A percentile compares a stretch with the other conserved stretches of the same genome.
Evolutionary conservation across 1,139 yeast genomes (phyloP).

Genomic region (Yarrowia galli): DNA sequence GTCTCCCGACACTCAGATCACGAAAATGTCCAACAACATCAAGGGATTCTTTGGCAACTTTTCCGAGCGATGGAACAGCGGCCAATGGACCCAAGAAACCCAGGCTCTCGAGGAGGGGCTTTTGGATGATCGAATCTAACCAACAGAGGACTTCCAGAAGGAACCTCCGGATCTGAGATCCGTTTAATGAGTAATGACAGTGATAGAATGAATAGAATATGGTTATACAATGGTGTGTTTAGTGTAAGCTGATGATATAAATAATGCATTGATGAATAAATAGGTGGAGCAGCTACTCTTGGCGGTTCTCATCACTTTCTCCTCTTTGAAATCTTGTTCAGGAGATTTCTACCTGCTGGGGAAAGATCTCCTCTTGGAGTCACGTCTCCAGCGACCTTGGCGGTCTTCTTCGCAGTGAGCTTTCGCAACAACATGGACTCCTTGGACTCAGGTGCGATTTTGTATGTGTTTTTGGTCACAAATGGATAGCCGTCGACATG

Average conservation of each 20-base stretch:
- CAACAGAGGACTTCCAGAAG: background rate
- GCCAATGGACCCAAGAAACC: slow-evolving; percentile 34
- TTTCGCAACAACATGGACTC: slow-evolving; percentile 42
- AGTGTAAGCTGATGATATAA: background rate
- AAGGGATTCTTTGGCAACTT: slow-evolving; percentile 36
- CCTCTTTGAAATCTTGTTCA: slow-evolving; percentile 21
- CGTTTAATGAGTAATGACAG: slow-evolving; percentile 37
- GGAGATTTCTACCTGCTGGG: slow-evolving; percentile 22
- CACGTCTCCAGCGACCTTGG: slow-evolving; percentile 3
- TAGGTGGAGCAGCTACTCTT: background rate
- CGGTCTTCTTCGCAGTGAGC: slow-evolving; percentile 36
- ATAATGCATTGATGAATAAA: background rate
- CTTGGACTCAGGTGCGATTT: slow-evolving; percentile 42
- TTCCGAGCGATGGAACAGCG: slow-evolving; percentile 37
- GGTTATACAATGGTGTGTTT: background rate
- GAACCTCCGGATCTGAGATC: background rate
- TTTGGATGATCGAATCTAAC: slow-evolving; percentile 31
- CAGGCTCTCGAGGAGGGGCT: slow-evolving; percentile 32
- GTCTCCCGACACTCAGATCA: slow-evolving; percentile 32
- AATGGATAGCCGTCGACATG: slow-evolving; percentile 42
- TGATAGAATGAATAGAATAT: slow-evolving; percentile 37
- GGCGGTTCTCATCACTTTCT: background rate
- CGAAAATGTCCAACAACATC: slow-evolving; percentile 36
- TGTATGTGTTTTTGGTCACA: slow-evolving; percentile 42
- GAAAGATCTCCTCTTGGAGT: slow-evolving; percentile 28